phyloP scores from a whole-genome alignment of 257 asterid species.

The Ilex aquifolium region DNA sequence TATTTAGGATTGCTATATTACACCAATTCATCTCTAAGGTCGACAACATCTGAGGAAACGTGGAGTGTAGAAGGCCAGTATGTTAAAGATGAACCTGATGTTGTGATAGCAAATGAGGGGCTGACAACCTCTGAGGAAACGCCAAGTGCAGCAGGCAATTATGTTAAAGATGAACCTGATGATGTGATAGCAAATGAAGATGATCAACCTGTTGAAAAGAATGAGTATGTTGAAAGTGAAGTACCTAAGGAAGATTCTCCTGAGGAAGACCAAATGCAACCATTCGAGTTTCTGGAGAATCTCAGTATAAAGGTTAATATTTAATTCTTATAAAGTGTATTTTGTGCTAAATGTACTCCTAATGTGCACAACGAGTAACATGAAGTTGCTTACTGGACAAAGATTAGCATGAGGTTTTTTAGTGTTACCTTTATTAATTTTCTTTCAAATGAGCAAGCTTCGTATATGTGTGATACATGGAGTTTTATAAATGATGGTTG shows the following conservation, averaged over 20 bases:
- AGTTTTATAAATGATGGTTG: conserved; percentile 6
- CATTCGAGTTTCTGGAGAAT: conserved; percentile 17
- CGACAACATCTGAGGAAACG: neutral
- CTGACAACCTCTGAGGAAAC: neutral
- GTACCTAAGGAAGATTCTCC: conserved; percentile 18
- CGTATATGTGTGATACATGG: neutral
- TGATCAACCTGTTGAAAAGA: neutral
- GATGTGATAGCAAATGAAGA: conserved; percentile 13
- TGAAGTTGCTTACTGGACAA: neutral
- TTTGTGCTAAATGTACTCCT: neutral
- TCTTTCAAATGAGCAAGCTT: no score
- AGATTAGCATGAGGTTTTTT: neutral
- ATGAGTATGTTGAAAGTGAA: neutral
- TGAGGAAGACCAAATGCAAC: conserved; percentile 7
- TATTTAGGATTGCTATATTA: conserved; percentile 14
- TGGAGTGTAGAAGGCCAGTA: no score
- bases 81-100: conserved; percentile 8
- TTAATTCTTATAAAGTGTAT: neutral
- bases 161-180: conserved; percentile 8
- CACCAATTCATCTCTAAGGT: conserved; percentile 9
- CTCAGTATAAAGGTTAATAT: conserved; percentile 28
- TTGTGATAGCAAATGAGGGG: conserved; percentile 12
- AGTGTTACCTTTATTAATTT: no score
- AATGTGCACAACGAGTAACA: neutral
- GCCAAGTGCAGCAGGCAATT: no score